Base-by-base conservation (phyloP, 192 early-diverging fungal genomes). In the Coemansia sp. region DNA sequence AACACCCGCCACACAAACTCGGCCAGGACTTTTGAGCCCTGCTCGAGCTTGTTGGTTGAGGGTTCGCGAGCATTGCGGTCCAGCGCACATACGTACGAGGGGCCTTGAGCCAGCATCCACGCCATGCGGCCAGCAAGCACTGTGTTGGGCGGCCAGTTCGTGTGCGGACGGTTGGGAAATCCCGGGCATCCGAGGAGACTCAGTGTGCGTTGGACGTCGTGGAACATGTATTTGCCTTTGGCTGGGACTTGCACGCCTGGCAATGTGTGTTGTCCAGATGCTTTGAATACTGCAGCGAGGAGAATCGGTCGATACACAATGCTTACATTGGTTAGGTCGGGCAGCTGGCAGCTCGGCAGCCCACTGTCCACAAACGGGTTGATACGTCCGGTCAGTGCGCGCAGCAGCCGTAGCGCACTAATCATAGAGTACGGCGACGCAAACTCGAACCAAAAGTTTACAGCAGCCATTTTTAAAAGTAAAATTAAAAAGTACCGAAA, bases 381-480 rank as follows among this genome's bases (percentile, higher is more conserved):
- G 1, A 59, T 12, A 7, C 59, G 5, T 17, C 39, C 19, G 2
- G 57, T 58, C 2, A 82, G 54, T 21, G 74, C 67, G 32, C 62
- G 69, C 50, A 66, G 51, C 23, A 82, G 53, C 5, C 75, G 67
- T 27, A 82, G 59, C 10, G 75, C 80, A 2, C 71, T 49, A 21
- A 76, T 25, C 75, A 77, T 77, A 56, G 80, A 82, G 66, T 82
- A 82, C n/a, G 73, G 70, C 35, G 75, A 77, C 3, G 56, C 72
- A 23, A 59, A 82, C 66, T 82, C 80, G 62, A 82, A 82, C 80
- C 80, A 82, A 52, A 82, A 82, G 59, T 43, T 53, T 4, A 82
- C 15, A 1, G 52, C 51, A 3, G 56, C 52, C 41, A 45, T 45
- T 45, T 45, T n/a, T n/a, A 9, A 14, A 45, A 15, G 11, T n/a